Percentiles rank a stretch among this genome's conserved stretches.
Conservation (phyloP, 2,329 filamentous ascomycete species). For the Penicillium sp. region DNA sequence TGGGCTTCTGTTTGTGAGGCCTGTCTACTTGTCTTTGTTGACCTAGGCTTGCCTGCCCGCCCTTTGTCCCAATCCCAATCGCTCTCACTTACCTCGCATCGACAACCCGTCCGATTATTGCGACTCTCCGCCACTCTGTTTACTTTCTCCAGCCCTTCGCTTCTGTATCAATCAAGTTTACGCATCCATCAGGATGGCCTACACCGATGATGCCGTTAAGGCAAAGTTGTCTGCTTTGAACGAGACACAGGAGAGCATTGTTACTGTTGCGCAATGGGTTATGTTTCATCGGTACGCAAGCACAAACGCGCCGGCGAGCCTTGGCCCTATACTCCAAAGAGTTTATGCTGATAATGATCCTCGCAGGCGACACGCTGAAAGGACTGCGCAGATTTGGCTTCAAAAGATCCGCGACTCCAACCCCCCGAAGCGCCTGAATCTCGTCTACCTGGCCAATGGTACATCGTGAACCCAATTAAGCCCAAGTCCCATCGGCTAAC, state of each 20-base stretch:
- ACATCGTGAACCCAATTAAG: conserved; percentile 30
- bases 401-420: conserved; percentile 84
- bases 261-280: conserved; percentile 97
- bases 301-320: conserved; percentile 14
- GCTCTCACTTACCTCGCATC: not conserved
- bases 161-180: too few species aligned
- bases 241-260: conserved; percentile 95
- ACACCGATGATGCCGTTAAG: conserved; percentile 91
- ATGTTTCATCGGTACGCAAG: conserved; percentile 86
- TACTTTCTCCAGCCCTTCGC: too few species aligned
- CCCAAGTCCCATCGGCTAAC: conserved; percentile 20
- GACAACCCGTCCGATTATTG: not conserved
- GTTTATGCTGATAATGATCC: conserved; percentile 18
- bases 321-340: not conserved
- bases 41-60: too few species aligned
- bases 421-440: conserved; percentile 78
- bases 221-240: conserved; percentile 93
- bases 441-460: conserved; percentile 96
- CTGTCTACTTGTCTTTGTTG: not conserved
- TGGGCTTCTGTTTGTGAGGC: too few species aligned
- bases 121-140: too few species aligned
- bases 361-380: conserved; percentile 84
- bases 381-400: conserved; percentile 88
- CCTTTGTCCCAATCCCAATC: conserved; percentile 1
- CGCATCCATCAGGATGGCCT: conserved; percentile 64